Evolutionary conservation across 805 yeast species (phyloP).

Genomic region (Saturnispora saitoi): DNA sequence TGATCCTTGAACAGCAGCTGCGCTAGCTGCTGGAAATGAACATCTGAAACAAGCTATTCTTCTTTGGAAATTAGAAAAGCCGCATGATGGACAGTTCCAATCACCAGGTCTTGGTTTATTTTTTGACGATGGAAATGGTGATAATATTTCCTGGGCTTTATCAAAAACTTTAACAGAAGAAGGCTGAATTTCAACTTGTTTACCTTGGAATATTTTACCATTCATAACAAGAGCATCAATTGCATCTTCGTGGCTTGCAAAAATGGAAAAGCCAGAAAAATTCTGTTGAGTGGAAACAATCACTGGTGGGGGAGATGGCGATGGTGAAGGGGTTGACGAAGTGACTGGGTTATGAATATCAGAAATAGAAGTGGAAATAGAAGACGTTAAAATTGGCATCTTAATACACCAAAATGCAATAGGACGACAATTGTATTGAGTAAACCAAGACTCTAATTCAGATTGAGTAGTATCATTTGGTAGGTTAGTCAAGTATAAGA

Average conservation of each 20-base stretch:
- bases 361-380: background rate
- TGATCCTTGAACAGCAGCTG: constrained; percentile 61
- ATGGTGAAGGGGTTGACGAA: background rate
- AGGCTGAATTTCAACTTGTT: constrained; percentile 77
- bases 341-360: background rate
- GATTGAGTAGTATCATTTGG: constrained; percentile 84
- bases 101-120: constrained; percentile 94
- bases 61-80: constrained; percentile 89
- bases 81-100: constrained; percentile 97
- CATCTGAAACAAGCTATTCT: constrained; percentile 92
- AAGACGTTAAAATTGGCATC: background rate
- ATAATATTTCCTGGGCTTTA: constrained; percentile 69
- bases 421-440: constrained; percentile 79
- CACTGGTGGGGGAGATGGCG: constrained; percentile 12
- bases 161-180: constrained; percentile 73
- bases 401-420: constrained; percentile 78
- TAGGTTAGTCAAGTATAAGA: constrained; percentile 70
- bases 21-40: constrained; percentile 74
- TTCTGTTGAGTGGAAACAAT: constrained; percentile 10
- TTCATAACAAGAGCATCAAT: constrained; percentile 67
- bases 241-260: constrained; percentile 80
- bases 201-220: constrained; percentile 66
- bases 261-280: constrained; percentile 76
- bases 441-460: constrained; percentile 86
- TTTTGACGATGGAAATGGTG: constrained; percentile 76